Conservation (phyloP, 208 protist species). For the Phytomonas sp. region DNA sequence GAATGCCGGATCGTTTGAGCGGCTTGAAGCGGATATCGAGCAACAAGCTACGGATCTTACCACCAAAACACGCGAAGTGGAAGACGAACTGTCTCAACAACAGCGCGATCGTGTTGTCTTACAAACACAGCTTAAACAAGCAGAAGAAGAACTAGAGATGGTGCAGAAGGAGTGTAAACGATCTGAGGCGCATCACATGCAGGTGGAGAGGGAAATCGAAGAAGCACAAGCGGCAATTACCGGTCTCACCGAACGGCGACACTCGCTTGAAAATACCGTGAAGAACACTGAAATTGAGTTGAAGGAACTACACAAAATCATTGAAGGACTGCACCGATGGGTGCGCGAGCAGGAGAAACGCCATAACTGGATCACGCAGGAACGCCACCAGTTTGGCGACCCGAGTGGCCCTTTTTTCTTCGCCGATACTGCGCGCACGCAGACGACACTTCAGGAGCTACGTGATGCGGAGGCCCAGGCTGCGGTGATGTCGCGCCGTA, state of each 20-base stretch:
- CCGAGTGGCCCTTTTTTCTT: constrained; percentile 56
- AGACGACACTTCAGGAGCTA: constrained; percentile 53
- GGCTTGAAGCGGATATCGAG: constrained; percentile 66
- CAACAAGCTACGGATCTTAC: constrained; percentile 47
- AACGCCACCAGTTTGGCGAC: constrained; percentile 35
- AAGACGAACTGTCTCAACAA: constrained; percentile 50
- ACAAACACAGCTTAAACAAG: constrained; percentile 22
- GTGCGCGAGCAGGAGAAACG: constrained; percentile 56
- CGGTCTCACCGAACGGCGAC: constrained; percentile 43
- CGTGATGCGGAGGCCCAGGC: constrained; percentile 67
- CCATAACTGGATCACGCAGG: constrained; percentile 48
- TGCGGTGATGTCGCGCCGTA: constrained; percentile 54
- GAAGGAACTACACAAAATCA: constrained; percentile 27
- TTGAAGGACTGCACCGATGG: constrained; percentile 40
- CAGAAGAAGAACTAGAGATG: constrained; percentile 24
- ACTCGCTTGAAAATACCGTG: constrained; percentile 46
- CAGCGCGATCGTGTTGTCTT: constrained; percentile 29
- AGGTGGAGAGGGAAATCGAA: constrained; percentile 70
- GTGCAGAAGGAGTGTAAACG: constrained; percentile 31
- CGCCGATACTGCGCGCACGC: constrained; percentile 44
- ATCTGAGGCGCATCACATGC: constrained; percentile 38
- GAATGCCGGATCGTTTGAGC: constrained; percentile 57
- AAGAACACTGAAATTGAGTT: constrained; percentile 82
- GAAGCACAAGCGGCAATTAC: constrained; percentile 70
- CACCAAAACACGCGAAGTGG: constrained; percentile 37